Base-by-base conservation (phyloP, 2,329 filamentous ascomycete species). In the Fusarium globosum region DNA sequence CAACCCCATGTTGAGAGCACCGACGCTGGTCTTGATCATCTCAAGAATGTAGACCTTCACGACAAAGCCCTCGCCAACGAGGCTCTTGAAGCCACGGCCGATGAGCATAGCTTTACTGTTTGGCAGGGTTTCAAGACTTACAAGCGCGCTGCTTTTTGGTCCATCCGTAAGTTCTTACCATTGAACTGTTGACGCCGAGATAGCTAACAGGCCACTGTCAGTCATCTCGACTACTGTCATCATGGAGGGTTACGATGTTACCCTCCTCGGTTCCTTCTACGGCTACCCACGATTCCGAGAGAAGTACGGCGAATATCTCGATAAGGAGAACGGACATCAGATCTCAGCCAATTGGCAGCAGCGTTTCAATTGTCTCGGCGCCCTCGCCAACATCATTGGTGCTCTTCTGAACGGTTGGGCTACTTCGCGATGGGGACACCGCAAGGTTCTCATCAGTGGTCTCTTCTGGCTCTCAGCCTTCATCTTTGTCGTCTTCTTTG, bases 321-420 rank as follows among this genome's bases (percentile, higher is more conserved):
- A 80, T 43, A 68, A 78, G 0, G 74, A 84, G 38, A 79, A 79
- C 26, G 81, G 80, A 14, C 86, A 86, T 52, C 83, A 88, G 73
- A 83, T 90, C 71, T 83, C 83, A 7, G 83, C 86, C 5, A 75
- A 82, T 8, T 89, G 88, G 88, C 88, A 89, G 77, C 83, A 86
- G 26, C 84, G 81, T 6, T 81, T 90, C 51, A 82, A 82, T 72
- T 79, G 77, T 55, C 77, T 81, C 46, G 79, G 78, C 36, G 79
- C 79, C 12, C 61, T 83, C 35, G 79, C 76, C 55, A 82, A 81
- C 70, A 83, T 85, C 58, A 76, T 85, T 48, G 83, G 84, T 20
- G 81, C 81, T 36, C 59, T 85, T 56, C 41, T 84, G 10, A 85
- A 86, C 75, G 85, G 85, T 23, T 85, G 79, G 72, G 76, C 84